phyloP scores from a whole-genome alignment of 768 basidiomycete species.

The Auricularia sp. region DNA sequence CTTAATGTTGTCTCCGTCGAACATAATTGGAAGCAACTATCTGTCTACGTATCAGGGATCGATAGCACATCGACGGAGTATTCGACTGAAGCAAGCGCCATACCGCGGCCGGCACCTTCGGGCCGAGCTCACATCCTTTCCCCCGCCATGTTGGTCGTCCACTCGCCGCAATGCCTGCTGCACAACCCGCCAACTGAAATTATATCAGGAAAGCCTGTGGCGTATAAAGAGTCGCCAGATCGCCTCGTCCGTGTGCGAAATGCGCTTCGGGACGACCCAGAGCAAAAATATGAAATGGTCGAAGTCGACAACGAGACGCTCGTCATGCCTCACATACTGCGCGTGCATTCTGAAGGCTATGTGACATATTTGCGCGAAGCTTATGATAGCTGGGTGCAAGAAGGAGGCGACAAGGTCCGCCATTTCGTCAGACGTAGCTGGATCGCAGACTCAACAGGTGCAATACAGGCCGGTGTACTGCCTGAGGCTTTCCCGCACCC shows the following conservation, averaged over 20 bases:
- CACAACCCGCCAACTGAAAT: slow-evolving; percentile 24
- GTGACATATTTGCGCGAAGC: slow-evolving; percentile 18
- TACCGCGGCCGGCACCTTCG: no score
- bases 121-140: no score
- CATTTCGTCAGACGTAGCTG: no score
- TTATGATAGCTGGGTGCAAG: slow-evolving; percentile 19
- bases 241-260: slow-evolving; percentile 16
- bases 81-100: no score
- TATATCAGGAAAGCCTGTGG: slow-evolving; percentile 16
- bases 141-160: not conserved
- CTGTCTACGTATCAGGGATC: no score
- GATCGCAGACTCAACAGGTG: no score
- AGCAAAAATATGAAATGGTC: slow-evolving; percentile 6
- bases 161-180: not conserved
- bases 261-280: slow-evolving; percentile 6
- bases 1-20: no score
- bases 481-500: slow-evolving; percentile 23
- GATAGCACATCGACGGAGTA: no score
- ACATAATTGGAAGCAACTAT: no score
- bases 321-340: slow-evolving; percentile 7
- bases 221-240: slow-evolving; percentile 22
- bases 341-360: slow-evolving; percentile 19
- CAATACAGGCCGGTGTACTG: slow-evolving; percentile 17
- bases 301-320: slow-evolving; percentile 7
- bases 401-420: slow-evolving; percentile 18